Evolutionary conservation across 2,329 filamentous ascomycete species (phyloP), one percentile per base, ranked within the genome.

Genomic region (Beauveria scarabaeidicola): DNA sequence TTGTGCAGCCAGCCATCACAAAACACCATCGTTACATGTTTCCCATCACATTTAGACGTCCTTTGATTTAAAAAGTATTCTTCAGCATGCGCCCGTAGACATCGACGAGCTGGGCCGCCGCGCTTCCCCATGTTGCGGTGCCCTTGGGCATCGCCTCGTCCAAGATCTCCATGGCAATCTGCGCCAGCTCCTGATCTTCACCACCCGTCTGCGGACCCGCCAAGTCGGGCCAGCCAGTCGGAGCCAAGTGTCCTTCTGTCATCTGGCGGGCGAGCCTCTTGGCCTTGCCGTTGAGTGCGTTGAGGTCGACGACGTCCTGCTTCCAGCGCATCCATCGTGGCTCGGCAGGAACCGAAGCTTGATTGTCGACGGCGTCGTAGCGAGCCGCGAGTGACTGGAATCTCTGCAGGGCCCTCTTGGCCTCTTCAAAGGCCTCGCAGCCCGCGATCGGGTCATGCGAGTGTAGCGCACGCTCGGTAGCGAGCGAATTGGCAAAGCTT

Each of bases 131-230:
- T 1, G 67, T 71, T 17, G 67, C 64, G 10, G 68, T 56, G 19
- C 21, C 59, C 19, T 60, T 61, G 9, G 65, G 66, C 41, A 65
- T 59, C 5, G 63, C 65, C 21, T 66, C 66, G 2, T 68, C 66
- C 32, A 74, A 61, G 41, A 74, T 59, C 36, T 74, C 71, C 65
- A 66, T 67, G 6, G 72, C 73, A 53, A 74, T 63, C 32, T 65
- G 67, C 27, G 73, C 66, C 21, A 72, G 61, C 27, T 72, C 72
- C 10, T 65, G 63, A 1, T 62, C 61, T 5, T 58, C 32, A 13
- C 38, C 10, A 55, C 51, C 41, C 6, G 53, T 47, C 13, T 63
- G 23, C 61, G 40, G 32, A 4, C 2, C 40, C 17, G 38, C 4
- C 32, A 53, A 15, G 1, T 17, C 41, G 9, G 29, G 23, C 41